Evolutionary conservation across 2,329 filamentous ascomycete genomes (phyloP), one percentile per base, ranked within the genome.

Genomic region (Sporothrix protearum): DNA sequence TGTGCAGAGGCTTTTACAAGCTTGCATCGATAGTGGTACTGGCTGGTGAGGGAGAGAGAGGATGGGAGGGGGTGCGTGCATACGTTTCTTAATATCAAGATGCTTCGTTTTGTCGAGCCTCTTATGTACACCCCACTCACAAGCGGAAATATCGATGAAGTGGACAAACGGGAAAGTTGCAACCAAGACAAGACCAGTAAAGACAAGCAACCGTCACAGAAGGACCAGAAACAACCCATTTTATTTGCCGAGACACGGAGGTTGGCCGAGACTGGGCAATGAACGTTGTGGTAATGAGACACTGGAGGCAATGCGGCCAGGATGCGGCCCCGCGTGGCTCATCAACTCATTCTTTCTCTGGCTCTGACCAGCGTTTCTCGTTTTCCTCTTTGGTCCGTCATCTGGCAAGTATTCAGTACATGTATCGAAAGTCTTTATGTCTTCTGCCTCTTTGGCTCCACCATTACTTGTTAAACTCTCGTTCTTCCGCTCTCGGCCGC

Each of bases 231-330:
- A 28, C 12, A 14, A 33, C 7, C 6, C 16, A 59, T 63, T 2
- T 25, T 6, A 33, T 49, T 22, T 53, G 64, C 64, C 64, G 64
- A 67, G 28, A 67, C 45, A 51, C 64, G 64, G 64, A 51, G 64
- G 3, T 19, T 16, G 19, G 28, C 28, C 64, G 64, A n/a, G 63
- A 3, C 28, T 45, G 19, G 28, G 16, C 16, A 49, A 36, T 14
- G 25, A 45, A 39, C 28, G 28, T 22, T 6, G 45, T 33, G 28
- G 14, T 3, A n/a, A 53, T 36, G 45, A 45, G 59, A 33, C 57
- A 61, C 9, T 22, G 28, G 16, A 33, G 12, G 55, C 1, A 3
- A 47, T 49, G 63, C 63, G 22, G 39, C 16, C 59, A 45, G 4
- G 6, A 16, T 64, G 59, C 22, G 10, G 22, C 36, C 36, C 59